These are phyloP conservation scores for Raphanus hybrid DNA, from an alignment of 441 rosid species.

Conservation along the genomic window DNA sequence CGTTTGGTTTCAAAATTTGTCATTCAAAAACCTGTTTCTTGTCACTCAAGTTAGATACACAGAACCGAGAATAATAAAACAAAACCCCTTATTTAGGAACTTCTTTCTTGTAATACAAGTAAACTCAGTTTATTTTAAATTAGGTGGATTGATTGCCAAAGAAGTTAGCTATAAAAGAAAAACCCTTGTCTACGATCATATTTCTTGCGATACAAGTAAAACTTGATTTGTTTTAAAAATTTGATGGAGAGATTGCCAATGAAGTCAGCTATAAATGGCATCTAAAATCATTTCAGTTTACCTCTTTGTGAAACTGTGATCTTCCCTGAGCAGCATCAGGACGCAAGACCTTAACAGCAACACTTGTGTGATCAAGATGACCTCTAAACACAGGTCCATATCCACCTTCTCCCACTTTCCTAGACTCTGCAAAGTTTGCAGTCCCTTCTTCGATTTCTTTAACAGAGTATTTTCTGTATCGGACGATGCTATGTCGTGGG, in stretches of 20 bases:
- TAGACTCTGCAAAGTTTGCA: slow-evolving; percentile 43
- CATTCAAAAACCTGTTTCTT: background rate
- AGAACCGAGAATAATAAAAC: background rate
- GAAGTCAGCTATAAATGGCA: background rate
- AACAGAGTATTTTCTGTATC: slow-evolving; percentile 57
- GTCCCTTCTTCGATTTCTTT: slow-evolving; percentile 67
- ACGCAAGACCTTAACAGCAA: slow-evolving; percentile 69
- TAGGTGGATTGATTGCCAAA: too few species aligned
- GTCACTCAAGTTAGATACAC: too few species aligned
- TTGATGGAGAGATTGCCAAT: background rate
- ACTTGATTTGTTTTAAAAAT: too few species aligned
- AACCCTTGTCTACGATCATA: too few species aligned
- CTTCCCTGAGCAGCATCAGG: slow-evolving; percentile 82
- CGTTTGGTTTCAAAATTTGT: background rate
- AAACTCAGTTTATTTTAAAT: background rate
- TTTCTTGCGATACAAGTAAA: too few species aligned
- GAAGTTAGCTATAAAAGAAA: too few species aligned
- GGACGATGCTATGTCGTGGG: slow-evolving; percentile 27
- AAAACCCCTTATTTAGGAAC: background rate
- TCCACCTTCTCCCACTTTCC: slow-evolving; percentile 77
- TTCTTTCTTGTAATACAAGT: background rate
- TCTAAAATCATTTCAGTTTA: background rate
- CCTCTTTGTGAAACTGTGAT: slow-evolving; percentile 72
- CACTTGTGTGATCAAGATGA: slow-evolving; percentile 65
- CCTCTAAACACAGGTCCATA: slow-evolving; percentile 72